These are phyloP conservation scores for Epichloe festucae DNA, from an alignment of 2,329 filamentous ascomycete species.

Conservation along the genomic window DNA sequence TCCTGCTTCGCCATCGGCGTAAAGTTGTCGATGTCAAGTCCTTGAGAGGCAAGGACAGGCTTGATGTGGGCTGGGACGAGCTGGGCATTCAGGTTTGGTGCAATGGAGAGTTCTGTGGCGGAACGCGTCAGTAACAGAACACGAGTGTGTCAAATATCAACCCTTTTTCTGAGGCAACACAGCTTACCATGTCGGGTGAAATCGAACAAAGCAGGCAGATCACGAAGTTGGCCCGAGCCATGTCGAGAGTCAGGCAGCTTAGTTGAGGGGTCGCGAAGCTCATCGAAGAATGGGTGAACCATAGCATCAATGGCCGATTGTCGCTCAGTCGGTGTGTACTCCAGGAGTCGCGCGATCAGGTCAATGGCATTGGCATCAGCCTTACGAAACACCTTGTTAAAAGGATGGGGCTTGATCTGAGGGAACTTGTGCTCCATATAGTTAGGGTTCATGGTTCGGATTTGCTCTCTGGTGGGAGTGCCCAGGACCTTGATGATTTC, in stretches of 20 bases:
- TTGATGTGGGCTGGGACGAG: constrained; percentile 77
- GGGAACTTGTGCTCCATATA: constrained; percentile 99
- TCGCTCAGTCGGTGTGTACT: constrained; percentile 95
- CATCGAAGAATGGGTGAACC: constrained; percentile 98
- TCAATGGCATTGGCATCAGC: constrained; percentile 88
- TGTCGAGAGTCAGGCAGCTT: constrained; percentile 90
- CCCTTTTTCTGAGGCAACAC: background rate
- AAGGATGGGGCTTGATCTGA: constrained; percentile 98
- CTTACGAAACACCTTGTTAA: constrained; percentile 98
- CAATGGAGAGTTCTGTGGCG: constrained; percentile 79
- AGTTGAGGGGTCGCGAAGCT: constrained; percentile 82
- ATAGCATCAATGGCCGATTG: constrained; percentile 89
- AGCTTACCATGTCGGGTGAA: constrained; percentile 83
- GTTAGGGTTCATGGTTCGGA: constrained; percentile 99
- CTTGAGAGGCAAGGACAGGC: constrained; percentile 58
- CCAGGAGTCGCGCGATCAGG: constrained; percentile 80
- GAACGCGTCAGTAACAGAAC: background rate
- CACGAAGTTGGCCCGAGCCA: constrained; percentile 63
- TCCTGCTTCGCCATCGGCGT: constrained; percentile 83
- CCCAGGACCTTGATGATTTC: constrained; percentile 99
- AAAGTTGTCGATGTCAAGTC: constrained; percentile 88
- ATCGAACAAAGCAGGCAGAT: constrained; percentile 80
- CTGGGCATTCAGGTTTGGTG: constrained; percentile 72
- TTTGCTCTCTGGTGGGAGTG: constrained; percentile 93
- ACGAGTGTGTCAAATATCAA: background rate